Evolutionary conservation across 1,139 yeast species (phyloP), one percentile per base, ranked within the genome.

Genomic region (Debaryomyces fabryi): DNA sequence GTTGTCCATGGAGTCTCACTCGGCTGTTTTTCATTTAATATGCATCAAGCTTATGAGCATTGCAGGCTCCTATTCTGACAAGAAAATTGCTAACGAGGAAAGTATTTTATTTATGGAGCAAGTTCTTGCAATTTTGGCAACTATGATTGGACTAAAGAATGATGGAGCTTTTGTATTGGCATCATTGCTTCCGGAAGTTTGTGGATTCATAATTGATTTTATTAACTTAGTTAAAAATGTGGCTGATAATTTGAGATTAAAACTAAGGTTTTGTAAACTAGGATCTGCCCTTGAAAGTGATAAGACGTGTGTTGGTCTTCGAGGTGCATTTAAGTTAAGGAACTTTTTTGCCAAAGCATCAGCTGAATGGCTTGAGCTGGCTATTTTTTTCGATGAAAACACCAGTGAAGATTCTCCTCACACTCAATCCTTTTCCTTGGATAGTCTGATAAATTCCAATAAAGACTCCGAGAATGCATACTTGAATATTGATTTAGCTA

Each of bases 301-400:
- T 41, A 67, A 72, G 47, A 62, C 60, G 6, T 64, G 69, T 29
- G 54, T 71, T 27, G 78, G 81, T 0, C 55, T 78, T 27, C 68
- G 74, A 35, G 90, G 92, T 39, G 87, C 85, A 35, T 76, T 76
- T 54, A 72, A 72, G 45, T 55, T 79, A 13, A 80, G 93, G 56
- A 88, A 87, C 60, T 68, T 68, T 41, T 80, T 82, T 66, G 81
- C 90, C 3, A 78, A 82, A 54, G 64, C 78, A 8, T 77, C 81
- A 5, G 78, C 83, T 16, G 85, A 80, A 39, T 88, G 95, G 92
- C 74, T 89, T 47, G 91, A 85, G 51, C 71, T 71, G 43, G 79
- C 89, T 0, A 75, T 77, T 9, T 69, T 73, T 53, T 65, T 55
- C 48, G 70, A 63, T 12, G 66, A 68, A 35, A 56, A 47, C 12